Base-by-base conservation (phyloP, 257 asterid genomes). In the Fraxinus quadrangulata region DNA sequence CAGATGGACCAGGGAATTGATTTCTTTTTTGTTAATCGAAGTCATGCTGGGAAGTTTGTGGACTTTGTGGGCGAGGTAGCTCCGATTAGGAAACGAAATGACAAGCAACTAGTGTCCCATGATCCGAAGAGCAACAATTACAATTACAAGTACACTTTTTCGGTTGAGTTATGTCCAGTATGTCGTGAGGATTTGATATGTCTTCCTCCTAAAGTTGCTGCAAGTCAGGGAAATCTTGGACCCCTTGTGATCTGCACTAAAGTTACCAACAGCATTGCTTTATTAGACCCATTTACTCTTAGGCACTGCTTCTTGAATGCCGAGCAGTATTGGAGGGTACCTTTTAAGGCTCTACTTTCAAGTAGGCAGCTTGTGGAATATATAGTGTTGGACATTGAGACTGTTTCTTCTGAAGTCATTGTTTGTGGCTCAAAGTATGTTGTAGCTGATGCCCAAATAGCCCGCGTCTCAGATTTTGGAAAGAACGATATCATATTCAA, bases 141-240 rank as follows among this genome's bases (percentile, higher is more conserved):
- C 74, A 79, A 45, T 51, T 79, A 79, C 67, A 79, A 79, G 68
- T 79, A 79, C 33, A 73, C 82, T 17, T 79, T 79, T 51, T 79
- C 82, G 0, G 63, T 79, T 10, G 82, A 79, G 51, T 73, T 79
- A 49, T 3, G 82, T 72, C 78, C 82, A 0, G 23, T 79, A 61
- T 79, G 82, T 33, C 82, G 82, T 73, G 82, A 79, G 45, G 82
- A 79, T 73, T 56, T 79, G 78, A 73, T 79, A 28, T 79, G 78
- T 79, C 78, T 79, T 6, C 82, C 78, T 65, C 82, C 82, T 6
- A 73, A 73, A 30, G 74, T 79, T 34, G 78, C 82, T 6, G 42
- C 37, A 37, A 65, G 82, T 66, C 13, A 40, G 51, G 82, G 82
- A 34, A 79, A 79, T 79, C 39, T 73, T 11, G 78, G 82, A 40